Evolutionary conservation across 192 early-diverging fungal genomes (phyloP), one percentile per base, ranked within the genome.

Genomic region (Coemansia sp.): DNA sequence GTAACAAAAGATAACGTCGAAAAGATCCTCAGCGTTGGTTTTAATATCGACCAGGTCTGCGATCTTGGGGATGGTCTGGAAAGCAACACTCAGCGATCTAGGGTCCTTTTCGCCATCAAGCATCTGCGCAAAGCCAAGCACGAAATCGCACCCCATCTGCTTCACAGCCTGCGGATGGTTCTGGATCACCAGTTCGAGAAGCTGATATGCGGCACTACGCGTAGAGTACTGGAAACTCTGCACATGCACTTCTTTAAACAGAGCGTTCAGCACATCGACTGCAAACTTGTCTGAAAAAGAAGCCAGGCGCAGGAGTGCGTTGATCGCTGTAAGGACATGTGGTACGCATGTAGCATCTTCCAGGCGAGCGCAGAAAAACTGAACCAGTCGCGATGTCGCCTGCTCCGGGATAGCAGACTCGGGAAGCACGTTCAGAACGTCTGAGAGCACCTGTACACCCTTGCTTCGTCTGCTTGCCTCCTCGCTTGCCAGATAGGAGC

Each of bases 31-130:
- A 0, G 90, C 85, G 67, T 93, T 85, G 16, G 86, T 72, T 18
- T 87, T 83, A 48, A 93, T 90, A 66, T 98, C 92, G 55, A 97
- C 90, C 57, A 91, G 73, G 5, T 67, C 60, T 6, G 90, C 86
- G 51, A 99, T 90, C 29, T 60, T 75, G 48, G 85, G 85, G 40
- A 95, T 82, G 2, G 91, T 81, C 34, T 87, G 78, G 77, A 99
- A 99, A 2, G 90, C 91, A 30, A 94, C 74, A 68, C 97, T 84
- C 34, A 99, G 82, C 70, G 98, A 95, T 31, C 98, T 82, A 14
- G 98, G 98, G 75, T 99, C 98, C 85, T 99, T 99, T 77, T 99
- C 98, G 28, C 95, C 95, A 76, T 99, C 98, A 82, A 99, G 84
- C 20, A 83, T 72, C 69, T 94, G 87, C 22, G 92, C 91, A 73